Base-by-base conservation (phyloP, 768 basidiomycete species). In the Trametes coccinea region DNA sequence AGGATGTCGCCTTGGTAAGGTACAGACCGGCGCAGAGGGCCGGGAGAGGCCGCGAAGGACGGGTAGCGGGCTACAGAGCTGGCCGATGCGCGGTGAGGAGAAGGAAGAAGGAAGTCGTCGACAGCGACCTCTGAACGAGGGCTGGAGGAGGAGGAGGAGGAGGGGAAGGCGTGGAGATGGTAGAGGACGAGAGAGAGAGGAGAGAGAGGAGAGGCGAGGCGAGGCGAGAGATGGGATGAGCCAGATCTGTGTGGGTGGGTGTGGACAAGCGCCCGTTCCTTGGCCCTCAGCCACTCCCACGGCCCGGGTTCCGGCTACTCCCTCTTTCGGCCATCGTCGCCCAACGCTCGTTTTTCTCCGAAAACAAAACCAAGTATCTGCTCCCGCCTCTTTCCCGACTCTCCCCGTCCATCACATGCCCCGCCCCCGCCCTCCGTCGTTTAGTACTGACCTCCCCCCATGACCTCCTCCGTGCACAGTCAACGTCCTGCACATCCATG, bases 311-410 rank as follows among this genome's bases (percentile, higher is more conserved):
- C 48, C 60, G 48, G 9, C 37, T 8, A 2, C 29, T 61, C 14
- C 60, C 60, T 51, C 6, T 50, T 52, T 51, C 4, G 60, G 60
- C 9, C 43, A 56, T 37, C 54, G 54, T 55, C 60, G 54, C 60
- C 60, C 60, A 40, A 51, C 40, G 49, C 55, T 31, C 55, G 37
- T 53, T 5, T 37, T 52, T 52, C 44, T 30, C 60, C 53, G 60
- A 54, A 61, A 41, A 50, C 22, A 22, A 22, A 22, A 22, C 22
- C 0, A 22, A 22, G 22, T 22, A 22, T 22, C 53, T 34, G 45
- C 48, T 31, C 34, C 53, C 60, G 60, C 10, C 4, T 16, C 8
- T 10, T 39, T 16, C 33, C 61, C 61, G 61, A 49, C 43, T 22
- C 43, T 29, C 17, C 50, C 60, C 48, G 54, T 31, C 30, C 7